Evolutionary conservation across 2,329 filamentous ascomycete genomes (phyloP).

Genomic region (Pseudogymnoascus sp.): DNA sequence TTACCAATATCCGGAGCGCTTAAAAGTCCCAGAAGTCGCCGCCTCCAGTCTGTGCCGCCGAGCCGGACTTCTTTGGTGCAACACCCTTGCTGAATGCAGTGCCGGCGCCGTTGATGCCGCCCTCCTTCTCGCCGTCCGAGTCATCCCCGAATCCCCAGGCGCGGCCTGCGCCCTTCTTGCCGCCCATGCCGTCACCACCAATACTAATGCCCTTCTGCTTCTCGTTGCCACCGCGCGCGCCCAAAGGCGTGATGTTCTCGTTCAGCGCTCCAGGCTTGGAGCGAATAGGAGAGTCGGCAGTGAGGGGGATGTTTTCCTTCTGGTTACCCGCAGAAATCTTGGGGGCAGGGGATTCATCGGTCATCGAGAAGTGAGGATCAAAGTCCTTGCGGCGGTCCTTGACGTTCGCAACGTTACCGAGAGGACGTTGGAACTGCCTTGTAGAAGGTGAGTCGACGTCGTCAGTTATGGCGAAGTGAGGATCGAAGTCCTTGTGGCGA

Average conservation of each 20-base stretch:
- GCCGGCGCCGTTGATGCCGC: slow-evolving; percentile 21
- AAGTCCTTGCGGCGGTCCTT: slow-evolving; percentile 68
- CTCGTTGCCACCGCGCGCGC: slow-evolving; percentile 15
- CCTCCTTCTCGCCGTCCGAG: slow-evolving; percentile 35
- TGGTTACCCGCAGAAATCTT: slow-evolving; percentile 35
- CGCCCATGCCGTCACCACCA: slow-evolving; percentile 59
- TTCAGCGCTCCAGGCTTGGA: slow-evolving; percentile 19
- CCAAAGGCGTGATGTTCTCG: slow-evolving; percentile 21
- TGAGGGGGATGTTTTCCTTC: slow-evolving; percentile 25
- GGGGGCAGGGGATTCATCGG: slow-evolving; percentile 50
- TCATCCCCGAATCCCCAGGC: slow-evolving; percentile 51
- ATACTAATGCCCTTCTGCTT: slow-evolving; percentile 35
- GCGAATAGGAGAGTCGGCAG: slow-evolving; percentile 15
- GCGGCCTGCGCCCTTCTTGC: slow-evolving; percentile 42
- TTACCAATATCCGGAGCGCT: neutral
- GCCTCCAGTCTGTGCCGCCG: slow-evolving; percentile 21
- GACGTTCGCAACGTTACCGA: slow-evolving; percentile 49
- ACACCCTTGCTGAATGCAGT: slow-evolving; percentile 20
- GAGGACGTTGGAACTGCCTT: slow-evolving; percentile 21
- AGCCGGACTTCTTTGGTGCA: slow-evolving; percentile 21
- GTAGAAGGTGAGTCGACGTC: slow-evolving; percentile 41
- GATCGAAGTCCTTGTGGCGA: slow-evolving; percentile 66
- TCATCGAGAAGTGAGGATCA: slow-evolving; percentile 52
- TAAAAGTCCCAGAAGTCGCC: slow-evolving; percentile 32
- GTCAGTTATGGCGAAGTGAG: slow-evolving; percentile 71